A percentile compares a stretch with the other conserved stretches of the same genome.
Conservation (phyloP, 140 eudicot genomes). For the Stevia rebaudiana region DNA sequence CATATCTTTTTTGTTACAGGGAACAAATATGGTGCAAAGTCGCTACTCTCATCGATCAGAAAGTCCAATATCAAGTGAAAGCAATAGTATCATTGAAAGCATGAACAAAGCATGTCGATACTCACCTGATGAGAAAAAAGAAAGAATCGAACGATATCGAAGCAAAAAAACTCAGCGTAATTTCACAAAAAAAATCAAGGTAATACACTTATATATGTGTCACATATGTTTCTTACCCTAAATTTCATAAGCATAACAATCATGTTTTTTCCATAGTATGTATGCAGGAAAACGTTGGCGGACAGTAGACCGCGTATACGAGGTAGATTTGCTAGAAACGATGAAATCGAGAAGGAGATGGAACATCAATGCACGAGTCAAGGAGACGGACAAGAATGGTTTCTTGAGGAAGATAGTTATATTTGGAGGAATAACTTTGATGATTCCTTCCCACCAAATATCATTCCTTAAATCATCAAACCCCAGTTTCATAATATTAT, state of each 20-base stretch:
- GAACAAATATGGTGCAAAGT: constrained; percentile 36
- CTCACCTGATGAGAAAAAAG: constrained; percentile 85
- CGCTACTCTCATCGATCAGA: constrained; percentile 40
- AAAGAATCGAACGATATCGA: constrained; percentile 79
- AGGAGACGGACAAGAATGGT: constrained; percentile 39
- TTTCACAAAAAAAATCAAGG: constrained; percentile 96
- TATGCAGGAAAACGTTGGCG: constrained; percentile 90
- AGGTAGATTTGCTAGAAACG: constrained; percentile 89
- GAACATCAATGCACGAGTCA: constrained; percentile 43
- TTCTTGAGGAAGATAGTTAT: constrained; percentile 44
- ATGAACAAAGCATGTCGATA: constrained; percentile 74
- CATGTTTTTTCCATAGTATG: constrained; percentile 43
- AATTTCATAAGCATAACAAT: background rate
- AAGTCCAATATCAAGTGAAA: constrained; percentile 68
- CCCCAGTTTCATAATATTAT: background rate
- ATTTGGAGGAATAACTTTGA: constrained; percentile 51
- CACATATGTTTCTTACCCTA: background rate
- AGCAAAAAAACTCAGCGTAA: constrained; percentile 79
- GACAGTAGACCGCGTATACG: constrained; percentile 94
- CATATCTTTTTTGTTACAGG: constrained; percentile 23
- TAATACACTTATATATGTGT: constrained; percentile 4
- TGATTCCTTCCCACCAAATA: constrained; percentile 51
- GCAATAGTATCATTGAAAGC: constrained; percentile 61
- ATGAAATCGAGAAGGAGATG: constrained; percentile 51
- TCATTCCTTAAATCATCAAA: constrained; percentile 38